Evolutionary conservation across 352 stramenopile genomes (phyloP).

Genomic region (Phytopythium ostracodes): DNA sequence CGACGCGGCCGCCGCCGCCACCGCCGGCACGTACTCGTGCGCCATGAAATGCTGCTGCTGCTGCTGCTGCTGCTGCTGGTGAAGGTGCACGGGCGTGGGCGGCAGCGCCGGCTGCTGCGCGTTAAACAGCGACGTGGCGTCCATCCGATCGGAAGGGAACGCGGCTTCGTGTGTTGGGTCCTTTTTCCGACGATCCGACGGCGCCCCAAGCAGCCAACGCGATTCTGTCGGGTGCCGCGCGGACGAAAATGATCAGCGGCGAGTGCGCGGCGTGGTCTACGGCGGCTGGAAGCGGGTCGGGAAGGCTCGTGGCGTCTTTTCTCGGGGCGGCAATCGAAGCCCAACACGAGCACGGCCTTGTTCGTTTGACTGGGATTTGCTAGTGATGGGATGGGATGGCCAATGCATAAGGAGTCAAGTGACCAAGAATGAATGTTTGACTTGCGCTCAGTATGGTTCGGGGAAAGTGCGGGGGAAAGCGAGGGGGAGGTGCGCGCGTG

Average conservation of each 20-base stretch:
- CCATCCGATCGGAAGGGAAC: slow-evolving; percentile 3
- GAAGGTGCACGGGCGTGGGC: not conserved
- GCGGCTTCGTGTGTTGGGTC: not conserved
- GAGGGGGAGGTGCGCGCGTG: slow-evolving; percentile 9
- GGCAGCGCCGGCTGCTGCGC: slow-evolving; percentile 9
- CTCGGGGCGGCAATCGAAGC: not conserved
- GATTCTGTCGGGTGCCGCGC: not conserved
- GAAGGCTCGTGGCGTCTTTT: not conserved
- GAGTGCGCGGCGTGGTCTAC: not conserved
- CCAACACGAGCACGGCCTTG: not conserved
- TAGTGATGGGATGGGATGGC: no score
- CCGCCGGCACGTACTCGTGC: slow-evolving; percentile 6
- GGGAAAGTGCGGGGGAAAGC: not conserved
- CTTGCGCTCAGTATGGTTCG: slow-evolving; percentile 8
- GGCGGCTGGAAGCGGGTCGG: not conserved
- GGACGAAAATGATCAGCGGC: no score
- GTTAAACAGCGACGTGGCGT: slow-evolving; percentile 11
- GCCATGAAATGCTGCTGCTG: slow-evolving; percentile 11
- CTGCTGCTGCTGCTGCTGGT: slow-evolving; percentile 13
- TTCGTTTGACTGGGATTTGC: not conserved
- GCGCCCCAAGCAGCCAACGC: not conserved
- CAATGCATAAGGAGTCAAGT: not conserved
- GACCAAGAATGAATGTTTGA: not conserved
- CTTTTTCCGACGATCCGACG: not conserved
- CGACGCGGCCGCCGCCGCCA: slow-evolving; percentile 13